Base-by-base conservation (phyloP, 2,329 filamentous ascomycete species). In the Stylonectria norvegica region DNA sequence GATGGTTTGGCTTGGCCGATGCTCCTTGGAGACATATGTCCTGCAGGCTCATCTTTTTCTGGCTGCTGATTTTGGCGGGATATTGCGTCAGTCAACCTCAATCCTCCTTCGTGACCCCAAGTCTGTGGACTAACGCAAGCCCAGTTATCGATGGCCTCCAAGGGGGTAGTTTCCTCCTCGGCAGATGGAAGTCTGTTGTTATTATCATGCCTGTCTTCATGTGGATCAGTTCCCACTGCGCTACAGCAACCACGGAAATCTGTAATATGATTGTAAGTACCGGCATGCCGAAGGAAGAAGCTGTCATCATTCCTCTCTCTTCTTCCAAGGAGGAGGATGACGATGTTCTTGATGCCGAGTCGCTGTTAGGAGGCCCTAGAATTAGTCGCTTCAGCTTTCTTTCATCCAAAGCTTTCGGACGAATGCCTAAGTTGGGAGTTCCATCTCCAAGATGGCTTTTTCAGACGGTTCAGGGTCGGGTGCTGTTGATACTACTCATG, bases 41-140 rank as follows among this genome's bases (percentile, higher is more conserved):
- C 62, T 84, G 25, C 77, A 82, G 48, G 74, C 74, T 54, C 81
- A 85, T 55, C 67, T 81, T 38, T 80, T 76, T 71, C 69, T 83
- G 7, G 77, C 76, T 2, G 76, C 71, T 3, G 77, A 83, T 50
- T 73, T 75, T 2, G 72, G 69, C 20, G 76, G 73, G 0, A 49
- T 76, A 4, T 65, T 83, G 6, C 47, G 59, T 5, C 29, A n/a
- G n/a, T n/a, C n/a, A n/a, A n/a, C n/a, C n/a, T n/a, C n/a, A n/a
- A n/a, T n/a, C n/a, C n/a, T n/a, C n/a, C n/a, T n/a, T n/a, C n/a
- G n/a, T n/a, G n/a, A n/a, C n/a, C n/a, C n/a, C n/a, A n/a, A n/a
- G n/a, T n/a, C n/a, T n/a, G n/a, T n/a, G n/a, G n/a, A n/a, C n/a
- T n/a, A n/a, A n/a, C n/a, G n/a, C n/a, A n/a, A n/a, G n/a, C 14